These are phyloP conservation scores for Wickerhamomyces alni DNA, from an alignment of 805 yeast species.

Conservation along the genomic window DNA sequence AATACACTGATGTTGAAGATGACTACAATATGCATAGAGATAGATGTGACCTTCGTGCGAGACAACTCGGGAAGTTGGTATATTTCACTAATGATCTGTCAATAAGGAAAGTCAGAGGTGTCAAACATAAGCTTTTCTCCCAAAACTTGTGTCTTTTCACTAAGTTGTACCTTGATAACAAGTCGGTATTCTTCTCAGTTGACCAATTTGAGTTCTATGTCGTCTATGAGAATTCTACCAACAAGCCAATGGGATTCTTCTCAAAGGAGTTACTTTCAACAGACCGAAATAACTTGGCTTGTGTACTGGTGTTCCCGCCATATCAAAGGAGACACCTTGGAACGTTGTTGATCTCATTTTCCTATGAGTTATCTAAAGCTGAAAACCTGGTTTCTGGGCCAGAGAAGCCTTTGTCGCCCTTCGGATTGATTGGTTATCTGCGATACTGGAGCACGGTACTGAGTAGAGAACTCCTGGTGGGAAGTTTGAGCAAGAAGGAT, in stretches of 20 bases:
- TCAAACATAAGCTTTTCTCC: constrained; percentile 57
- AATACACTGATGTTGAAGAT: constrained; percentile 49
- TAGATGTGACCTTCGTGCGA: constrained; percentile 36
- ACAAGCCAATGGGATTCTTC: constrained; percentile 81
- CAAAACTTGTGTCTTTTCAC: constrained; percentile 83
- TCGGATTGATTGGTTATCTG: constrained; percentile 69
- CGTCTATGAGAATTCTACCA: constrained; percentile 45
- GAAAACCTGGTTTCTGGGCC: constrained; percentile 78
- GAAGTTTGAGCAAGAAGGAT: constrained; percentile 26
- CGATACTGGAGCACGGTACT: constrained; percentile 66
- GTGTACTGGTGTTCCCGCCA: constrained; percentile 89
- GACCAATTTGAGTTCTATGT: constrained; percentile 79
- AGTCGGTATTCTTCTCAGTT: constrained; percentile 77
- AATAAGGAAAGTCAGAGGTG: constrained; percentile 66
- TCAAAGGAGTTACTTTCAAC: constrained; percentile 78
- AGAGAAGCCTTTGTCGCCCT: constrained; percentile 81
- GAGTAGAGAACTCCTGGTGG: constrained; percentile 37
- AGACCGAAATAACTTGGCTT: constrained; percentile 82
- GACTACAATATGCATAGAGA: constrained; percentile 46
- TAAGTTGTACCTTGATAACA: constrained; percentile 82
- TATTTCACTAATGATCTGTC: constrained; percentile 52
- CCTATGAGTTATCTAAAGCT: constrained; percentile 66
- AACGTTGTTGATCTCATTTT: constrained; percentile 72
- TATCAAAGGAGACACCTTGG: constrained; percentile 79
- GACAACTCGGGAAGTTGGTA: constrained; percentile 60